Base-by-base conservation (phyloP, 208 protist genomes). In the Angomonas deanei region DNA sequence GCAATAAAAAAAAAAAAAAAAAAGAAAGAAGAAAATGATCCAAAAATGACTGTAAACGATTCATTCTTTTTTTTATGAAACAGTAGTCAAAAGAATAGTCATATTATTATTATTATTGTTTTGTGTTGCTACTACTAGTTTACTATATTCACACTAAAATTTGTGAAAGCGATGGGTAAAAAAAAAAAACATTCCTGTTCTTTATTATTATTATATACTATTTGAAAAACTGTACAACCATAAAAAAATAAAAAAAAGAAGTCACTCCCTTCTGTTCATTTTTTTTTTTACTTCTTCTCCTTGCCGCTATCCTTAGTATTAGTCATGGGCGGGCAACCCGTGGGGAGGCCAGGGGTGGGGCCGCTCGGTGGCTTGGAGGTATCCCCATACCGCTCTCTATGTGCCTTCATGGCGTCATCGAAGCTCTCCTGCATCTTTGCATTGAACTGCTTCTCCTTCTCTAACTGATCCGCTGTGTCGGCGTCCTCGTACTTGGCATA, bases 401-500 rank as follows among this genome's bases (percentile, higher is more conserved):
- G 84, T 24, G 69, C 55, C 65, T 64, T 74, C 80, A 94, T 92
- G 24, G 84, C 62, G 26, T 85, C 80, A n/a, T 70, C 34, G 56
- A 94, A 86, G 13, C 81, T 89, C 53, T 80, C 13, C 10, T 83
- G 82, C 55, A 68, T 56, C 19, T 56, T 76, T 0, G 49, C 70
- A 61, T 77, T 68, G 24, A 75, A 52, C 31, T 61, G 62, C 56
- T 70, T 67, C 21, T 75, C 80, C 1, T 64, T 84, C 1, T 55
- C 72, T 6, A 26, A 32, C n/a, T 65, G 64, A 23, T 71, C 74
- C 52, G 71, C 74, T 0, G 70, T 61, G 72, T 94, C 88, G 26
- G 74, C 60, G 23, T 76, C 74, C 65, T 74, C 74, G 69, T 88
- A 94, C 61, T 79, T 70, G 61, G 66, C 71, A 72, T 92, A 90